These are phyloP conservation scores for Posidonia oceanica DNA, from an alignment of 116 monocot species.

Conservation along the genomic window DNA sequence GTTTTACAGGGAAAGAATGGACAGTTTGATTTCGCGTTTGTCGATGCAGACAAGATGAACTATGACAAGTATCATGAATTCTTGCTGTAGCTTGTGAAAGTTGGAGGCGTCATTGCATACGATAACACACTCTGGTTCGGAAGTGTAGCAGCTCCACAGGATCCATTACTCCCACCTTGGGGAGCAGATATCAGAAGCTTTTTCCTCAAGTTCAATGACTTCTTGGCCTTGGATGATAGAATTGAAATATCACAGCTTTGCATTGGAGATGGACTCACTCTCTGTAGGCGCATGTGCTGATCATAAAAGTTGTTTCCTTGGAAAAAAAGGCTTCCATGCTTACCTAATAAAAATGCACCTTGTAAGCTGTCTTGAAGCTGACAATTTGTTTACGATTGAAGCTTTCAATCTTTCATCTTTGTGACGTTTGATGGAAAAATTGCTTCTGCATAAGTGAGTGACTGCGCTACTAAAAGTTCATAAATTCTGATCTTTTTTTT, in stretches of 20 bases:
- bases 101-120: slow-evolving; percentile 21
- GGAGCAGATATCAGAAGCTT: not conserved
- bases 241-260: slow-evolving; percentile 10
- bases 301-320: too few relatives aligned
- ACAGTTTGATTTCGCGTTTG: slow-evolving; percentile 26
- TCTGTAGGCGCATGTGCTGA: not conserved
- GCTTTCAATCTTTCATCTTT: too few relatives aligned
- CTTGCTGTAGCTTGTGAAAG: slow-evolving; percentile 16
- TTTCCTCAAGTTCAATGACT: slow-evolving; percentile 14
- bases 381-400: too few relatives aligned
- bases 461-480: too few relatives aligned
- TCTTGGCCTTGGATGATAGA: slow-evolving; percentile 4
- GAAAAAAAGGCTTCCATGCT: too few relatives aligned
- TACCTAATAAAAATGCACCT: too few relatives aligned
- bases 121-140: slow-evolving; percentile 38
- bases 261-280: slow-evolving; percentile 16
- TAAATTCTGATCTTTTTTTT: too few relatives aligned
- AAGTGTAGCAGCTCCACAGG: slow-evolving; percentile 10
- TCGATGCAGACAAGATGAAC: slow-evolving; percentile 30
- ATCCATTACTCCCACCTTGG: not conserved
- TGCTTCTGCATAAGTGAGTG: too few relatives aligned
- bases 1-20: slow-evolving; percentile 8
- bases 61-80: slow-evolving; percentile 25
- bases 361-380: too few relatives aligned
- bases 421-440: too few relatives aligned